These are phyloP conservation scores for Cordyceps farinosa DNA, from an alignment of 2,329 filamentous ascomycete species.

Conservation along the genomic window DNA sequence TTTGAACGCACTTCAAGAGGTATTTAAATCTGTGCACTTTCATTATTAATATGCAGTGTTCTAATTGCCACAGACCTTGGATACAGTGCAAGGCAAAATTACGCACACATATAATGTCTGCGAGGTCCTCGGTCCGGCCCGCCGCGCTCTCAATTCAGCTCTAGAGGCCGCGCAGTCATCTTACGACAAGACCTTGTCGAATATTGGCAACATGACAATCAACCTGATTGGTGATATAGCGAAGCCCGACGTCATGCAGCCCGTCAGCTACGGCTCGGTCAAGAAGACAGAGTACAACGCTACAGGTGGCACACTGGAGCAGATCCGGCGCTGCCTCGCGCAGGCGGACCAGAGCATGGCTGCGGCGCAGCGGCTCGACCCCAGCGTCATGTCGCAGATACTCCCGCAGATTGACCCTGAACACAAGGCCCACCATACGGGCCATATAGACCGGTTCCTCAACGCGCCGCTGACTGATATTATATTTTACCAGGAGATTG, in stretches of 20 bases:
- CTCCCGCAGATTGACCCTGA: conserved; percentile 5
- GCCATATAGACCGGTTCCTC: not conserved
- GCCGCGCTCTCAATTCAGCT: not conserved
- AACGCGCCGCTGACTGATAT: conserved; percentile 7
- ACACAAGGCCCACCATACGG: not conserved
- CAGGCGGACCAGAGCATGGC: conserved; percentile 2
- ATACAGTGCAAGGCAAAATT: not conserved
- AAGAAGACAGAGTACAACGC: not conserved
- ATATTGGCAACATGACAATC: not conserved
- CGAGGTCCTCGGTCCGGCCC: not conserved
- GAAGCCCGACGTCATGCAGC: not conserved
- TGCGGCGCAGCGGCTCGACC: conserved; percentile 1
- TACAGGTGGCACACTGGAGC: not conserved
- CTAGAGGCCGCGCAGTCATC: not conserved
- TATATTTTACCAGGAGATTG: conserved; percentile 7
- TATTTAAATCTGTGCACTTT: not conserved
- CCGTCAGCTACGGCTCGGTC: not conserved
- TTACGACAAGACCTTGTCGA: not conserved
- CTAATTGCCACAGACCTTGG: not conserved
- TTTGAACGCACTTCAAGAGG: not conserved
- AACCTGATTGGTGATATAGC: not conserved
- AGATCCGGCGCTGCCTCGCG: not conserved
- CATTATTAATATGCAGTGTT: not conserved
- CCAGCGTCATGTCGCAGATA: not conserved
- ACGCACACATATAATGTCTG: not conserved